Percentiles rank a stretch among this genome's conserved stretches.
Evolutionary conservation across 148 eudicot species (phyloP).

Genomic region (Camellia japonica): DNA sequence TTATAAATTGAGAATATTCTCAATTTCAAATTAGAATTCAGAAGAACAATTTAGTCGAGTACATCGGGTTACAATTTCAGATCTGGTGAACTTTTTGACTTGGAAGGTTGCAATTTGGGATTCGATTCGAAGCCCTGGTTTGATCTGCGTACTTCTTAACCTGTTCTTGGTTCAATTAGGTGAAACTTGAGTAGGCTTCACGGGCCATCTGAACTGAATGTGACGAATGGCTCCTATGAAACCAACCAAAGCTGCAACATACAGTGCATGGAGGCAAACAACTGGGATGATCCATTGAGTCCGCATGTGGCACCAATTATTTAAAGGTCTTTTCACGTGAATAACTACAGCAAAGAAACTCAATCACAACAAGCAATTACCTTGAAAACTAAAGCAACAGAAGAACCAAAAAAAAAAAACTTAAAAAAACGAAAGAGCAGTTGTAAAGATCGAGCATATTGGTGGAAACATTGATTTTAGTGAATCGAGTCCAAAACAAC

Average conservation of each 20-base stretch:
- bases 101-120: no score
- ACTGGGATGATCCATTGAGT: constrained; percentile 61
- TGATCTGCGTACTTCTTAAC: no score
- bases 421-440: background rate
- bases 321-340: constrained; percentile 59
- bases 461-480: background rate
- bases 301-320: constrained; percentile 71
- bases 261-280: constrained; percentile 56
- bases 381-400: background rate
- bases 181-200: no score
- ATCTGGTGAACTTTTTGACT: no score
- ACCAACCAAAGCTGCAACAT: constrained; percentile 65
- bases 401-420: background rate
- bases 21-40: no score
- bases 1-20: no score
- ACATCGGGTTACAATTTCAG: no score
- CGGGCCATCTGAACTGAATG: constrained; percentile 77
- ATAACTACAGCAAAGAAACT: constrained; percentile 48
- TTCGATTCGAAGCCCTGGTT: no score
- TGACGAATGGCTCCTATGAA: constrained; percentile 67
- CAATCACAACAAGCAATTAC: background rate
- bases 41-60: no score
- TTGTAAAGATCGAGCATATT: background rate
- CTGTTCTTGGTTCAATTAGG: no score
- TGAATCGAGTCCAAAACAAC: no score